Base-by-base conservation (phyloP, 306 rosid genomes). In the Purshia tridentata region DNA sequence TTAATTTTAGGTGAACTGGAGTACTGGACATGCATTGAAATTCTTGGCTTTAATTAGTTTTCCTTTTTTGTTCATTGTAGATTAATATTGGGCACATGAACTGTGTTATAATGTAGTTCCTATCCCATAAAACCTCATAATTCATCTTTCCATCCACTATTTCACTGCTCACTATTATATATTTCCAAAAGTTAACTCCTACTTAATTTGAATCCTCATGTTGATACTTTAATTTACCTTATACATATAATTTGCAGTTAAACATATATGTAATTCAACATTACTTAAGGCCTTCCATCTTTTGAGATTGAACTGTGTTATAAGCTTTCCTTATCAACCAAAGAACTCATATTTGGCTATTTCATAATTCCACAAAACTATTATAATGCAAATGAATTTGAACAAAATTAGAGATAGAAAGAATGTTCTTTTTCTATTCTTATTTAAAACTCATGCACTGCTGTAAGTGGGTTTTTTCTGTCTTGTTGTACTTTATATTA, bases 401-500 rank as follows among this genome's bases (percentile, higher is more conserved):
- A 29, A 16, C 68, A 48, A 63, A 63, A 63, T 63, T 37, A 40
- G 51, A 40, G 37, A 22, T 19, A 69, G 9, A 53, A 53, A 40
- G 73, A 35, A 16, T 49, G 47, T 67, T 67, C 58, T 6, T 37
- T 37, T 19, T 19, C 16, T 20, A 65, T 16, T 46, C 55, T 13
- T 23, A 29, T 45, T 48, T 48, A 67, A 16, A 40, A 40, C 54
- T 46, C 20, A 8, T 10, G 50, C 48, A 44, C 39, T 42, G 54
- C 66, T 63, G 39, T 51, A 45, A 45, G 72, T 54, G 78, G 69
- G 65, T 37, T 37, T 37, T 35, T 39, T 58, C 23, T 50, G 49
- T 22, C 70, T 67, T 22, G 69, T 37, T 45, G 54, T 64, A 13
- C 11, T 58, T 40, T 73, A 73, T 44, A 57, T 73, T 23, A 67